Evolutionary conservation across 75 land plant genomes (phyloP).

Genomic region (Ceratopteris richardii): DNA sequence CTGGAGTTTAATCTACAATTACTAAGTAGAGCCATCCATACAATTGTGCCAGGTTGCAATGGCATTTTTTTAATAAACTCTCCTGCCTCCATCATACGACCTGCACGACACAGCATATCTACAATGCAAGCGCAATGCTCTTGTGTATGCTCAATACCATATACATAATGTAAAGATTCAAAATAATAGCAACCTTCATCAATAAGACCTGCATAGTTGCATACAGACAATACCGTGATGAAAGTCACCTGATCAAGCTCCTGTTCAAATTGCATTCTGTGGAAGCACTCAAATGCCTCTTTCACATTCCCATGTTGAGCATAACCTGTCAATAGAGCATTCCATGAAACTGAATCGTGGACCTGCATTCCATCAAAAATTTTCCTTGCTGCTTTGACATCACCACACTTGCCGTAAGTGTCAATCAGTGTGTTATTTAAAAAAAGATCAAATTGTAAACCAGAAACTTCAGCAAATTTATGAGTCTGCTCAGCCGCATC

Average conservation of each 20-base stretch:
- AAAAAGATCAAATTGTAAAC: constrained; percentile 9
- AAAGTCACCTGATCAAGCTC: neutral
- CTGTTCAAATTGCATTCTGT: constrained; percentile 35
- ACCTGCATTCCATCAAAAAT: constrained; percentile 37
- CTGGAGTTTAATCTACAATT: constrained; percentile 45
- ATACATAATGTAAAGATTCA: neutral
- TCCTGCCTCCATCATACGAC: constrained; percentile 39
- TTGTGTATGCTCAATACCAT: constrained; percentile 32
- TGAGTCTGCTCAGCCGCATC: constrained; percentile 36
- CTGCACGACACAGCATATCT: constrained; percentile 58
- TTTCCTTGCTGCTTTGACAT: constrained; percentile 22
- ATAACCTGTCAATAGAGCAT: constrained; percentile 68
- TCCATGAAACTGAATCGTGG: constrained; percentile 37
- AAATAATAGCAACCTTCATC: neutral
- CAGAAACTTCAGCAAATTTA: neutral
- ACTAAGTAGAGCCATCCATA: constrained; percentile 52
- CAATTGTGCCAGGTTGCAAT: constrained; percentile 30
- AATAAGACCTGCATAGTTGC: constrained; percentile 9
- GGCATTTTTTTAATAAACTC: constrained; percentile 46
- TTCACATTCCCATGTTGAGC: constrained; percentile 36
- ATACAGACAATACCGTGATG: neutral
- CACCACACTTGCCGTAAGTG: constrained; percentile 55
- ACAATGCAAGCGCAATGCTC: constrained; percentile 65
- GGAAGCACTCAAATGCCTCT: constrained; percentile 35
- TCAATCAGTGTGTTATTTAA: constrained; percentile 54